Base-by-base conservation (phyloP, 73 alveolate species). In the Uronychia setigera region DNA sequence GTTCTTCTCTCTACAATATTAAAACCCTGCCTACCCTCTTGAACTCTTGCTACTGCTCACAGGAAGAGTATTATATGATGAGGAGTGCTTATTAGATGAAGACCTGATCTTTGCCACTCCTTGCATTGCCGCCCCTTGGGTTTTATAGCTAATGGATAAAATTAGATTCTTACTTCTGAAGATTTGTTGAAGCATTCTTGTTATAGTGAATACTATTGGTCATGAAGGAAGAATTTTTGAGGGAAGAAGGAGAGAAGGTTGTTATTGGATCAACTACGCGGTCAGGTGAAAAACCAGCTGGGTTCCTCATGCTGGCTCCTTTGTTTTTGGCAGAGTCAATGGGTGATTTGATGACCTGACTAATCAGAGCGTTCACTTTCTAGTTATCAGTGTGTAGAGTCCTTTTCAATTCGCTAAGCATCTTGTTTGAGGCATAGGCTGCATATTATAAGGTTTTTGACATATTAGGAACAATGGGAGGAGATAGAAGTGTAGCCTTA, bases 241-340 rank as follows among this genome's bases (percentile, higher is more conserved):
- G 67, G n/a, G 5, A 46, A 46, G 67, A 11, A 11, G 67, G 67
- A 19, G 67, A 46, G 67, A 46, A 46, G 67, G 67, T 46, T 11
- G 5, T 5, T 19, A 19, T 11, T 11, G 67, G 67, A 19, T 46
- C 87, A 57, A 79, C 33, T 13, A 80, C 57, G 0, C 87, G 28
- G 30, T 80, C 87, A 1, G 87, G 87, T 0, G 87, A 57, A 29
- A 80, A 80, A 35, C 87, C 87, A 1, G 58, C 87, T 14, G 87
- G 87, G 28, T 32, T n/a, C 29, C 87, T 80, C 31, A 80, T 30
- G 67, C 67, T 80, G 9, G 31, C 30, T 79, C 33, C 28, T 26
- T 79, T 77, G 28, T 79, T 46, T 1, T 35, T 80, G 11, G 28
- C 79, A 14, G 78, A 25, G 1, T 33, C 76, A 26, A 27, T 11